Evolutionary conservation across 78 protist genomes (phyloP).

Genomic region (Chrysochromulina tobinii): DNA sequence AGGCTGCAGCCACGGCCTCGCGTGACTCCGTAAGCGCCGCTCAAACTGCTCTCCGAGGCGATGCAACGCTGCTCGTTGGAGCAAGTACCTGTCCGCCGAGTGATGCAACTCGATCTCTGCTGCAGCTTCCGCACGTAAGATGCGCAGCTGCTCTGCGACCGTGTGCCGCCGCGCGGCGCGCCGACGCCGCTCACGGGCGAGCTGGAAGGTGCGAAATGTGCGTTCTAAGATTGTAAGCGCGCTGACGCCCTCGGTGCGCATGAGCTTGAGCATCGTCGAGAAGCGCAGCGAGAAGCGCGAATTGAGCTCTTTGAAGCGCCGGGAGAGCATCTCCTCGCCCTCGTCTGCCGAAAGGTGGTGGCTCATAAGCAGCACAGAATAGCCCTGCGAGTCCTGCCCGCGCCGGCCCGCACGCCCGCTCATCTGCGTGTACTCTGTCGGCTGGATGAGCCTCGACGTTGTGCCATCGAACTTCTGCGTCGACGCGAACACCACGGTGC

Average conservation of each 20-base stretch:
- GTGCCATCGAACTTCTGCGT: constrained; percentile 32
- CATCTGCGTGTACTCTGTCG: constrained; percentile 88
- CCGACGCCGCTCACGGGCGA: constrained; percentile 56
- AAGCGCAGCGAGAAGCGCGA: constrained; percentile 86
- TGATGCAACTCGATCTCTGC: not conserved
- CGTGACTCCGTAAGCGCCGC: too few species aligned
- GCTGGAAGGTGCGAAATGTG: constrained; percentile 88
- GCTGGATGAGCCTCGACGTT: not conserved
- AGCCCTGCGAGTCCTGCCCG: constrained; percentile 80
- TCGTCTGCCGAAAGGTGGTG: constrained; percentile 75
- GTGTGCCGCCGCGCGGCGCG: constrained; percentile 13
- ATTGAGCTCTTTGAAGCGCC: constrained; percentile 84
- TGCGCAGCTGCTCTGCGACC: not conserved
- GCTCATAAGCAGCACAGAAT: constrained; percentile 84
- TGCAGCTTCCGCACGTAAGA: not conserved
- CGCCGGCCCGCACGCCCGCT: constrained; percentile 89
- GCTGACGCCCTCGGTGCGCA: constrained; percentile 85
- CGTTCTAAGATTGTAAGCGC: constrained; percentile 73
- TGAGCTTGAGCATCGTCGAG: constrained; percentile 89
- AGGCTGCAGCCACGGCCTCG: too few species aligned
- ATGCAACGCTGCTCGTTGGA: not conserved
- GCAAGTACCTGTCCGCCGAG: constrained; percentile 10
- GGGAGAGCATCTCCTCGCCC: constrained; percentile 76
- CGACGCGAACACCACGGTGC: constrained; percentile 80
- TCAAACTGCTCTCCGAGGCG: too few species aligned